Base-by-base conservation (phyloP, 768 basidiomycete species). In the Suillus alpinus region DNA sequence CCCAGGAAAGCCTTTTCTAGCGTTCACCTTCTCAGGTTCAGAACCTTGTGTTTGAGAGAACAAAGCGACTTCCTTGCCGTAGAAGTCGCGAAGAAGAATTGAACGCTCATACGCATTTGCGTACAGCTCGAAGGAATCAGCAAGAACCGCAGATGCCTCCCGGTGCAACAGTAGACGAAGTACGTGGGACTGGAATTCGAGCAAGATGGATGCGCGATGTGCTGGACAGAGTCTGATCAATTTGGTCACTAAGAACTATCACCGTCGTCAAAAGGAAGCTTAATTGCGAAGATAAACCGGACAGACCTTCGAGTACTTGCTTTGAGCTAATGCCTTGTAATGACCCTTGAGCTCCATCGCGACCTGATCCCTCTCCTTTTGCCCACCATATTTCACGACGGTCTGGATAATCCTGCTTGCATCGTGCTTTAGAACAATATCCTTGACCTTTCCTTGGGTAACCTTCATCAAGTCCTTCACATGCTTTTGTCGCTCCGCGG, bases 391-490 rank as follows among this genome's bases (percentile, higher is more conserved):
- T 69, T 91, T 95, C 52, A 96, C 89, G 13, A 91, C 78, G 0
- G 86, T 90, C 71, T 91, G 89, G 23, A 91, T 84, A 62, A 93
- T 93, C 64, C 88, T 84, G 68, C 92, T 94, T 8, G 93, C 94
- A 72, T 96, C 94, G 68, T 96, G 95, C 73, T 95, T 96, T 70
- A 92, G 83, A 2, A 91, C 88, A 40, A 96, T 86, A 36, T 95
- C 94, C 62, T 87, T 87, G 47, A 96, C 86, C 65, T 87, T 86
- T 5, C 93, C 94, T 23, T 89, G 84, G 23, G 94, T 86, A 49
- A 88, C 80, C 34, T 78, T 76, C 85, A 94, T 92, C 9, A 98
- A 81, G 31, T 85, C 83, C 50, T 81, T 77, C 60, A 96, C 78
- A 53, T 93, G 86, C 66, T 86, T 85, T 64, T 87, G 85, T 26